Conservation (phyloP, 2,329 filamentous ascomycete genomes). For the Phaeosphaeria sp. region DNA sequence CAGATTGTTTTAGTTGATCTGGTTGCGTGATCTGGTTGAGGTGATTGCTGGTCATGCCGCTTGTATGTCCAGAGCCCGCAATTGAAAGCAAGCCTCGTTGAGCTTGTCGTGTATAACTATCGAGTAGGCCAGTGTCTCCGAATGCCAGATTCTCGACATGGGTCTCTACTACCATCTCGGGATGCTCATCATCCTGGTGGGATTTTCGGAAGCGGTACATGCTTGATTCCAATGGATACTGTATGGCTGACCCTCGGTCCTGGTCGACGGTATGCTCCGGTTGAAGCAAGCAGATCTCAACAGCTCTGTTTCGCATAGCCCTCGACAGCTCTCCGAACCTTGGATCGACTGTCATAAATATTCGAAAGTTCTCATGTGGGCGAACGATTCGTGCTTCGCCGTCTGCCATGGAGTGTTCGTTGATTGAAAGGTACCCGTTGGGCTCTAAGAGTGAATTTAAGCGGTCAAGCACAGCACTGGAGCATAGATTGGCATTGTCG, state of each 20-base stretch:
- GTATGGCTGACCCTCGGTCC: slow-evolving; percentile 1
- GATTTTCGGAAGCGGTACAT: slow-evolving; percentile 49
- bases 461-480: slow-evolving; percentile 89
- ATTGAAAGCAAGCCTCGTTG: slow-evolving; percentile 21
- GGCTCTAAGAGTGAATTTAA: slow-evolving; percentile 94
- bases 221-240: slow-evolving; percentile 46
- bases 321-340: slow-evolving; percentile 91
- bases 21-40: slow-evolving; percentile 1
- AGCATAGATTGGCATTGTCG: slow-evolving; percentile 97
- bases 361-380: slow-evolving; percentile 85
- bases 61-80: not conserved
- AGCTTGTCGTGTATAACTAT: slow-evolving; percentile 40
- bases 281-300: slow-evolving; percentile 79
- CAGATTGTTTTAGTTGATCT: not conserved
- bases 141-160: slow-evolving; percentile 46
- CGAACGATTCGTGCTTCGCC: slow-evolving; percentile 80
- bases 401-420: slow-evolving; percentile 85
- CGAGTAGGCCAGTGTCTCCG: slow-evolving; percentile 33
- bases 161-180: slow-evolving; percentile 20
- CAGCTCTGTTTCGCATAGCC: slow-evolving; percentile 93
- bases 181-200: slow-evolving; percentile 12
- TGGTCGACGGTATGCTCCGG: slow-evolving; percentile 6
- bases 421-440: slow-evolving; percentile 85
- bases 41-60: slow-evolving; percentile 1
- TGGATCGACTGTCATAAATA: slow-evolving; percentile 94